Base-by-base conservation (phyloP, 768 basidiomycete genomes). In the Termitomyces heimii region DNA sequence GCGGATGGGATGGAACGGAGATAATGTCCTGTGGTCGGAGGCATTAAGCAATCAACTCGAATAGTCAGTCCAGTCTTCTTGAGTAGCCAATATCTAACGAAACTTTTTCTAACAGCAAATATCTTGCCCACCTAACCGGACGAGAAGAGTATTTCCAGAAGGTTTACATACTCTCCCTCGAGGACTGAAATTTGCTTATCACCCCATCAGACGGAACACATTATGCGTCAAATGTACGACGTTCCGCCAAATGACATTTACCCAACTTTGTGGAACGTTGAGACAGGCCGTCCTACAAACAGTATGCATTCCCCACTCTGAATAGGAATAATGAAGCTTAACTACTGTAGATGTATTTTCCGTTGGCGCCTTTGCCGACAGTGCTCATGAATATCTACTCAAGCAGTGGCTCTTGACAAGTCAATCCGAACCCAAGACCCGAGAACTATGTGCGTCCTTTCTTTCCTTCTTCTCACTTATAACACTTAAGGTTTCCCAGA, bases 101-200 rank as follows among this genome's bases (percentile, higher is more conserved):
- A 29, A 35, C 1, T 3, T 20, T 13, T 9, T n/a, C 39, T 13
- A 4, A 63, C 73, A 70, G 89, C 81, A 55, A 92, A 86, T 92
- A 92, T 61, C 78, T 94, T 0, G 88, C 88, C 3, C 82, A 88
- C 66, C 67, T 88, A 3, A 92, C 89, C 1, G 88, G 86, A 8
- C 82, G 87, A 56, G 72, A 79, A 32, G 78, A 79, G 43, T 88
- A 86, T 67, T 80, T 73, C 58, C 76, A 82, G 58, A 77, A 73
- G 66, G 78, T 75, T 39, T 24, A 53, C 24, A 13, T 34, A 13
- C 22, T 26, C 20, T 37, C 7, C 32, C 20, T 35, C 20, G 46
- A 10, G 29, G 0, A 5, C 20, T 4, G 22, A 14, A 22, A 37
- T 32, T 9, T 57, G 32, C 34, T 54, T 18, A 55, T 35, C 14